phyloP scores from a whole-genome alignment of 2,329 filamentous ascomycete genomes.

The Colletotrichum viniferum region DNA sequence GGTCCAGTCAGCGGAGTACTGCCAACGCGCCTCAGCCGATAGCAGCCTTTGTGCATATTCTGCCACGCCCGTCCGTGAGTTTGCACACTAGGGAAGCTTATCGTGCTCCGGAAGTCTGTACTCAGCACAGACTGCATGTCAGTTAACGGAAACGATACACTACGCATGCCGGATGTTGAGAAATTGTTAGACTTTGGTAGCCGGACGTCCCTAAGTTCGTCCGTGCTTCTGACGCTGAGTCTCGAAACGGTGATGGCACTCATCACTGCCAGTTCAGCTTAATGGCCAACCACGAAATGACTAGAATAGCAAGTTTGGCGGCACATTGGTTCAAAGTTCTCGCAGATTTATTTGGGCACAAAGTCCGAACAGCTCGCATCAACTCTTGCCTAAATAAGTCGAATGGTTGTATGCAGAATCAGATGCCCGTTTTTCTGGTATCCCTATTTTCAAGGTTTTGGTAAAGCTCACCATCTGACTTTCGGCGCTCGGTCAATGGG shows the following conservation, averaged over 20 bases:
- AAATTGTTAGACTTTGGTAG: neutral
- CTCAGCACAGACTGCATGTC: neutral
- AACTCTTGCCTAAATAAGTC: neutral
- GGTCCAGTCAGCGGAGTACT: neutral
- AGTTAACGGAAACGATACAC: neutral
- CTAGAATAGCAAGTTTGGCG: neutral
- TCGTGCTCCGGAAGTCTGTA: neutral
- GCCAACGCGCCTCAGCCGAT: neutral
- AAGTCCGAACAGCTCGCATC: neutral
- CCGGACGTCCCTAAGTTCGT: neutral
- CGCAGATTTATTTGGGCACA: neutral
- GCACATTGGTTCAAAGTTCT: neutral
- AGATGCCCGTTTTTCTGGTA: neutral
- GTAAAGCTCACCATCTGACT: neutral
- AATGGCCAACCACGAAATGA: neutral
- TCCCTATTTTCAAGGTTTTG: neutral
- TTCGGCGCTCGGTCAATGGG: neutral
- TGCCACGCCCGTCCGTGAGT: neutral
- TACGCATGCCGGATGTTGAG: neutral
- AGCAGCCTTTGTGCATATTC: neutral
- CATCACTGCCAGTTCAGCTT: neutral
- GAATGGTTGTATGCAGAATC: neutral
- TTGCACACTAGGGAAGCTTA: neutral
- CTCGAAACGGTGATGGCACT: neutral
- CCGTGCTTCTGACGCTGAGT: neutral